Conservation (phyloP, 768 basidiomycete genomes). For the Tylopilus intermedius region DNA sequence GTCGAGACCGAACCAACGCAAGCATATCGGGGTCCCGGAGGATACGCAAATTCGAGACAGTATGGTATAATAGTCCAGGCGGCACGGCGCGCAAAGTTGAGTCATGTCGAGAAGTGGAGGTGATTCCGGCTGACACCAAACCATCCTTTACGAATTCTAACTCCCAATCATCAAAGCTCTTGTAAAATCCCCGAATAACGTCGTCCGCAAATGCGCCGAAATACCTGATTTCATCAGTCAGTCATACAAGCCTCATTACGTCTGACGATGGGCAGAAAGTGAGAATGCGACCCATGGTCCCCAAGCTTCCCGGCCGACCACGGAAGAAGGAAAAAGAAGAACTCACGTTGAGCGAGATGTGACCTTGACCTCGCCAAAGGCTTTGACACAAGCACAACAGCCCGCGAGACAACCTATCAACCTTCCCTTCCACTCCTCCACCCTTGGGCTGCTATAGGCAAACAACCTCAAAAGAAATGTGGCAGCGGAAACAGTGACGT, state of each 20-base stretch:
- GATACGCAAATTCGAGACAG: constrained; percentile 56
- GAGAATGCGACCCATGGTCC: constrained; percentile 9
- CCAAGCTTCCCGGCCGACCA: constrained; percentile 1
- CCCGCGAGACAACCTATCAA: constrained; percentile 50
- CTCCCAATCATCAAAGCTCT: constrained; percentile 65
- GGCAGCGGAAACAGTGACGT: constrained; percentile 59
- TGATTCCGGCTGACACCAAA: constrained; percentile 33
- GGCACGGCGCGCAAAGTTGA: constrained; percentile 39
- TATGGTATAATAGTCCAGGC: constrained; percentile 54
- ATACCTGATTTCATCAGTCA: constrained; percentile 47
- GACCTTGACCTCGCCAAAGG: constrained; percentile 59
- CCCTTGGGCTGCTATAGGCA: constrained; percentile 61
- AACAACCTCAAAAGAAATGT: constrained; percentile 79
- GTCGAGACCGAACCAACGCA: constrained; percentile 23
- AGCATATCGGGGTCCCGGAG: constrained; percentile 50
- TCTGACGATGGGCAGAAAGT: constrained; percentile 4
- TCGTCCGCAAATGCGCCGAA: constrained; percentile 59
- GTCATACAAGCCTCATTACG: constrained; percentile 1
- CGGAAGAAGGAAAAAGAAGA: not conserved
- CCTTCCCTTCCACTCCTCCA: constrained; percentile 59
- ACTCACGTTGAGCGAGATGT: constrained; percentile 70
- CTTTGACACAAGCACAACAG: constrained; percentile 69
- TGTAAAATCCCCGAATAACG: constrained; percentile 54
- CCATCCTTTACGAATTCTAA: constrained; percentile 45
- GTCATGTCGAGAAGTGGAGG: constrained; percentile 2